Base-by-base conservation (phyloP, 805 yeast genomes). In the Metschnikowia koreensis region DNA sequence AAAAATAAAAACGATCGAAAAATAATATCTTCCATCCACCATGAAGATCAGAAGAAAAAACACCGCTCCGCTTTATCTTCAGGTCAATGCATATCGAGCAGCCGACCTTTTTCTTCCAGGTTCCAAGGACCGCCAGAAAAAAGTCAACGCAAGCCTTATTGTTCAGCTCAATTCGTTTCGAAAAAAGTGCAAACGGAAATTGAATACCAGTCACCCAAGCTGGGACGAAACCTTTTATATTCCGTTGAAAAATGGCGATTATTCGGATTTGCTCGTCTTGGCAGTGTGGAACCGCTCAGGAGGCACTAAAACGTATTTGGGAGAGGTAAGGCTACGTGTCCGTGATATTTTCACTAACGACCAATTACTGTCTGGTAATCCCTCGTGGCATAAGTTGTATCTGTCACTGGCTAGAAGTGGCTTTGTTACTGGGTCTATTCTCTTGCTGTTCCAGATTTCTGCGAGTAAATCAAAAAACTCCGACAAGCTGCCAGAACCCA, bases 401-500 rank as follows among this genome's bases (percentile, higher is more conserved):
- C 75, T 81, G 7, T 72, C 72, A 22, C 65, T 62, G 41, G 60
- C 66, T 0, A 64, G 73, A 48, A 71, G 73, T 38, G 63, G 74
- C 12, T 80, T 69, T 59, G 77, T 79, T 11, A 77, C 82, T 1
- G 84, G 84, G 0, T 75, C 81, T 0, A 50, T 80, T 12, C 63
- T 76, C 22, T 46, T 76, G 9, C 73, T 77, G 36, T 72, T 79
- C 51, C 78, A 75, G 49, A 56, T 79, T 45, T 57, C 77, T 46
- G 55, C 61, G 9, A 61, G 67, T 5, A 64, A 63, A 38, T 52
- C 6, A 11, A 22, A 41, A 41, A 40, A 42, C 45, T 4, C 44
- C 3, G 43, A 37, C 6, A 42, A 34, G 42, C 15, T 13, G 16
- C 12, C 46, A 2, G 43, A 37, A 26, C 13, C 6, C 17, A 31